Conservation (phyloP, 441 rosid species). For the Syzygium syzygioides region DNA sequence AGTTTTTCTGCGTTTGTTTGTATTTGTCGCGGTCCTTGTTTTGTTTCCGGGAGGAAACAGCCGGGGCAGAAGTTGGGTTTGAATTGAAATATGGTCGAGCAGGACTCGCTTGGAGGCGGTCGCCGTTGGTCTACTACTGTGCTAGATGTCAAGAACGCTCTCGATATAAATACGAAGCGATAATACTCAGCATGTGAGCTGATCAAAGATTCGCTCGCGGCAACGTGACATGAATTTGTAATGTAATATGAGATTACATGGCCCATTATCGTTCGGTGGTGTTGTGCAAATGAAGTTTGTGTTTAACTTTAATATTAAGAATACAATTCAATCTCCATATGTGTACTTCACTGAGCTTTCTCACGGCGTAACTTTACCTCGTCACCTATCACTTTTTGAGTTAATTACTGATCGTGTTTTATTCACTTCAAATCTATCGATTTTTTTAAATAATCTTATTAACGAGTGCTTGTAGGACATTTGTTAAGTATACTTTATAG, state of each 20-base stretch:
- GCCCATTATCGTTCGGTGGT: background rate
- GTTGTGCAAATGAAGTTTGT: background rate
- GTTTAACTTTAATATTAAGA: background rate
- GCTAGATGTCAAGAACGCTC: background rate
- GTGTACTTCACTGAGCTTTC: background rate
- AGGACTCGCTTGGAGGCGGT: background rate
- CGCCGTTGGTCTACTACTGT: background rate
- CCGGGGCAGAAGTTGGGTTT: background rate
- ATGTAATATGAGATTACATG: background rate
- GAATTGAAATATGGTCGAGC: background rate
- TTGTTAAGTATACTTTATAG: background rate
- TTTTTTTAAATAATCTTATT: background rate
- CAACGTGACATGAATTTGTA: background rate
- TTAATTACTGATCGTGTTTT: accelerated
- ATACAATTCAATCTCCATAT: background rate
- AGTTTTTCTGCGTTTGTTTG: background rate
- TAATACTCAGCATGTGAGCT: background rate
- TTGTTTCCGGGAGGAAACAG: background rate
- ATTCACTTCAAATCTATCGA: background rate
- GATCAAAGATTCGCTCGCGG: background rate
- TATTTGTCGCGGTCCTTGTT: background rate
- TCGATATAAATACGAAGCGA: background rate
- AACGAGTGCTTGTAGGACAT: background rate
- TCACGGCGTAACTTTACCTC: background rate
- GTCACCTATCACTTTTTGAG: background rate